Base-by-base conservation (phyloP, 1,284 basidiomycete genomes). In the Anthracocystis walkeri region DNA sequence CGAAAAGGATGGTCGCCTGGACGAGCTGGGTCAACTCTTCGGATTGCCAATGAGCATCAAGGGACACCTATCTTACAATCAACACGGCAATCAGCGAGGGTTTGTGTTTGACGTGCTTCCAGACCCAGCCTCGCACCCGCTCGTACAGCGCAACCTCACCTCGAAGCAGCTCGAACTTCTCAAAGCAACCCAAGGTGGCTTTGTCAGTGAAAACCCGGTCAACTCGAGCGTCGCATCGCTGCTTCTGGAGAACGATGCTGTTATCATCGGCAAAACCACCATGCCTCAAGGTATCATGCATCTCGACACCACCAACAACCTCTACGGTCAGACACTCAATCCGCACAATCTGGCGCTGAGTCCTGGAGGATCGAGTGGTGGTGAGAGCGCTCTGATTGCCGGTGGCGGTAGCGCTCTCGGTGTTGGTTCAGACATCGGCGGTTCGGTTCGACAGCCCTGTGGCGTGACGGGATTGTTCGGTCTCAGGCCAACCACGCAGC, bases 211-310 rank as follows among this genome's bases (percentile, higher is more conserved):
- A 25, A n/a, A 41, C 8, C 57, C 56, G 12, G 40, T 54, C 20
- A 46, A 75, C 23, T 60, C 72, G 25, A 58, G 61, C 46, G 27
- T 76, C 8, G 76, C 70, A 1, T 12, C 33, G 14, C 35, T 67
- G 29, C 55, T 80, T 2, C 56, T 73, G 2, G 51, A 65, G 4
- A 59, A 62, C 23, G 78, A 75, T 35, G 76, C 66, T 1, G 68
- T 80, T 20, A 71, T 80, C 49, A 56, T 74, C 21, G 62, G 58
- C 49, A 80, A 80, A 63, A 80, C 78, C 12, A 73, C 65, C 25
- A 78, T 80, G 78, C 78, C 78, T 0, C 74, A 79, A 50, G 69
- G 66, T n/a, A 46, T 81, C 29, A 79, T 81, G 79, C 78, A 79
- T 41, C 59, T 81, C 21, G 79, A 81, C 23, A 77, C 76, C 4